Conservation (phyloP, 768 basidiomycete species). For the Leucosporidium scottii region DNA sequence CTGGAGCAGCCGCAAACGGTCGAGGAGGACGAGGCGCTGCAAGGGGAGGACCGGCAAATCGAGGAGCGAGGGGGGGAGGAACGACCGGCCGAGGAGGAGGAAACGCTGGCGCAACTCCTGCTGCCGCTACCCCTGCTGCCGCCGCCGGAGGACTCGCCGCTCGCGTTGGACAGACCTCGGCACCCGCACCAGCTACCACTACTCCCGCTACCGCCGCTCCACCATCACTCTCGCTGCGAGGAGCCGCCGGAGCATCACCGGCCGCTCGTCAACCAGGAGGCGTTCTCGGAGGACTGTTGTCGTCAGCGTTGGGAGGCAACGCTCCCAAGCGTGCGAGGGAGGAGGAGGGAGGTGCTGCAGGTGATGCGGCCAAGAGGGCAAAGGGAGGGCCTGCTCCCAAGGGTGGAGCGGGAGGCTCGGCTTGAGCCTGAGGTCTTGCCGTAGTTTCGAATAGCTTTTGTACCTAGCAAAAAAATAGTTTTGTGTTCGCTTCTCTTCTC, state of each 20-base stretch:
- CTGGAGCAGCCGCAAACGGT: conserved; percentile 20
- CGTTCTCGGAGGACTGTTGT: conserved; percentile 3
- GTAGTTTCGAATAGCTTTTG: neutral
- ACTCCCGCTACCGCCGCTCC: neutral
- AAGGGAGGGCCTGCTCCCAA: neutral
- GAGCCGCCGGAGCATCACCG: neutral
- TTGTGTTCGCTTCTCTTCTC: neutral
- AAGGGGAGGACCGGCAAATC: conserved; percentile 14
- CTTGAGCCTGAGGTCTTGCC: neutral
- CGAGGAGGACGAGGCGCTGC: conserved; percentile 41
- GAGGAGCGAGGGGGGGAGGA: too few species aligned
- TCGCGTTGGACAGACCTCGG: conserved; percentile 13
- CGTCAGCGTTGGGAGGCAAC: neutral
- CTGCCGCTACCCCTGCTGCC: conserved; percentile 35
- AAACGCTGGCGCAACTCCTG: conserved; percentile 39
- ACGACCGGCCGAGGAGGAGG: too few species aligned
- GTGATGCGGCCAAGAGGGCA: conserved; percentile 8
- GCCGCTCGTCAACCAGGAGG: conserved; percentile 5
- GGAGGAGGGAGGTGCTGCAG: conserved; percentile 16
- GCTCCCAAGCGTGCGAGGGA: conserved; percentile 31
- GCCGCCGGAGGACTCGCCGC: conserved; percentile 1
- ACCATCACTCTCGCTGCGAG: neutral
- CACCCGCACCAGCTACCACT: neutral
- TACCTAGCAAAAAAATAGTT: neutral
- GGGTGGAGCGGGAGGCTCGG: neutral